These are phyloP conservation scores for Phytopythium ostracodes DNA, from an alignment of 352 stramenopile species.

Conservation along the genomic window DNA sequence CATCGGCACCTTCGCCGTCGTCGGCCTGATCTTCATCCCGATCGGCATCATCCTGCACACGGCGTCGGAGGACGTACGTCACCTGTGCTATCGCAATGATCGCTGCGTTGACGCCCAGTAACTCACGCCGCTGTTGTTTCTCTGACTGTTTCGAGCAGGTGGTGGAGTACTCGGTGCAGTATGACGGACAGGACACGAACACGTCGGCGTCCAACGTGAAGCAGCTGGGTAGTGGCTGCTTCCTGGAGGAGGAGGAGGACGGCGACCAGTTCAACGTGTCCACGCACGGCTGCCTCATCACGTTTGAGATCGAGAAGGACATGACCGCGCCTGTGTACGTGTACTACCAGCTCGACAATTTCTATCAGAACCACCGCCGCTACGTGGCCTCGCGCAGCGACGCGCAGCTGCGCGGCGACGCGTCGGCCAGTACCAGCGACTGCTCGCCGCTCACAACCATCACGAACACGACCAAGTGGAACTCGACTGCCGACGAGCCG, in stretches of 20 bases:
- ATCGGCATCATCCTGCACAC: constrained; percentile 89
- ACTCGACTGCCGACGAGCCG: constrained; percentile 44
- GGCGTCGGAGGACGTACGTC: constrained; percentile 77
- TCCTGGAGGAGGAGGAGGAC: constrained; percentile 50
- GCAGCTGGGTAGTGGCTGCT: constrained; percentile 54
- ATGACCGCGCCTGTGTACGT: constrained; percentile 96
- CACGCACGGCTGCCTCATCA: constrained; percentile 69
- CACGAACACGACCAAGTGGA: constrained; percentile 58
- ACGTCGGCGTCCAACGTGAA: constrained; percentile 53
- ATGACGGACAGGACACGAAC: constrained; percentile 68
- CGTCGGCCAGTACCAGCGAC: constrained; percentile 48
- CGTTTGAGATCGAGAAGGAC: constrained; percentile 86
- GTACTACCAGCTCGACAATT: constrained; percentile 99
- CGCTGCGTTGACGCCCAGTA: not conserved
- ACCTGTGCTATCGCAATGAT: not conserved
- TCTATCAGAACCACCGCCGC: constrained; percentile 98
- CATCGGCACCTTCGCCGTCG: constrained; percentile 91
- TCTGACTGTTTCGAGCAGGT: constrained; percentile 32
- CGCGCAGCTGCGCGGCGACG: constrained; percentile 83
- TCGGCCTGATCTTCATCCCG: constrained; percentile 94
- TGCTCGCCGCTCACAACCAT: constrained; percentile 80
- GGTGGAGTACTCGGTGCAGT: constrained; percentile 89
- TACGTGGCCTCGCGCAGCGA: constrained; percentile 92
- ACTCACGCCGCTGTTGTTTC: not conserved
- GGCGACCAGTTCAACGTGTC: constrained; percentile 64